Evolutionary conservation across 805 yeast species (phyloP), one percentile per base, ranked within the genome.

Genomic region (Sugiyamaella qingdaonensis): DNA sequence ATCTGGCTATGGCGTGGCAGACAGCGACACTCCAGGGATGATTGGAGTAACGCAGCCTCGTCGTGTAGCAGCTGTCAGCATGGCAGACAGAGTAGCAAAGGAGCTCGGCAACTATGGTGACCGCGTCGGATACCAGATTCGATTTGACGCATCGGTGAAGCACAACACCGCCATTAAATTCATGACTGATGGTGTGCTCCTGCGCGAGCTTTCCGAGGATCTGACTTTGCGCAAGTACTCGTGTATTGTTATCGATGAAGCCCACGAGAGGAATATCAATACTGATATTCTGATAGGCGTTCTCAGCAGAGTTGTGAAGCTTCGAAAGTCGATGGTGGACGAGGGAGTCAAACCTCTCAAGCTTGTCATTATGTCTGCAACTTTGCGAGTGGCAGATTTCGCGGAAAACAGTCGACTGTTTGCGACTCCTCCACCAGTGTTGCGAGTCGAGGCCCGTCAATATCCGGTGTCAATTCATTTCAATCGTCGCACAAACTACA

Each of bases 221-320:
- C 85, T 94, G 55, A 71, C 85, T 57, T 73, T 95, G 48, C 76
- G 80, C 34, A 88, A 86, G 63, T 94, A 94, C 67, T 90, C 97
- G 0, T 84, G 87, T 0, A 78, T 94, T 44, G 78, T 95, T 27
- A 88, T 94, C 54, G 99, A 94, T 73, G 99, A 94, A 70, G 99
- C 99, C 0, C 99, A 94, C 68, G 99, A 94, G 69, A 80, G 99
- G 67, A 92, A 90, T 65, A 83, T 92, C 56, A 94, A 94, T 66
- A 94, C 99, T 0, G 99, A 94, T 70, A 92, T 94, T 46, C 74
- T 94, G 53, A 90, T 94, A 57, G 99, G 99, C 46, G 86, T 94
- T 85, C 73, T 94, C 49, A 88, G 96, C 65, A 82, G 99, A 61
- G 85, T 91, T 14, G 80, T 89, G 55, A 81, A 77, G 58, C 75